These are phyloP conservation scores for Neurospora intermedia DNA, from an alignment of 495 filamentous ascomycete species.

Conservation along the genomic window DNA sequence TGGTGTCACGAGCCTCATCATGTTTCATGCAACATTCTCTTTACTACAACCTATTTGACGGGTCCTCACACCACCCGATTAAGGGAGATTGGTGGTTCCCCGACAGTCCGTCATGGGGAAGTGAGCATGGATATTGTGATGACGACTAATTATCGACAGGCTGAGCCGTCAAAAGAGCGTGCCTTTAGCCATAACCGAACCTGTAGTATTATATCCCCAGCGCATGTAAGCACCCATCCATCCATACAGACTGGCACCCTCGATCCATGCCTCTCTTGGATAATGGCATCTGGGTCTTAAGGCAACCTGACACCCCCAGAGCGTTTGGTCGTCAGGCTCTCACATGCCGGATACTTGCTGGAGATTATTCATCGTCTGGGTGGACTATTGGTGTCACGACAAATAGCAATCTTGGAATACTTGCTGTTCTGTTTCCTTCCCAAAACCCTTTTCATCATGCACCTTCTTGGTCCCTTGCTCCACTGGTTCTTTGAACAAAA, in stretches of 20 bases:
- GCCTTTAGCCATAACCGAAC: not conserved
- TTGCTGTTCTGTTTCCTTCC: not conserved
- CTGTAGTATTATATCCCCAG: not conserved
- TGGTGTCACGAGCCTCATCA: not conserved
- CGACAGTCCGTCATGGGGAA: not conserved
- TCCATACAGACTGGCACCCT: not conserved
- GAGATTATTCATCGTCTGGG: not conserved
- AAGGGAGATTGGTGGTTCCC: not conserved
- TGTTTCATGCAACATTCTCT: not conserved
- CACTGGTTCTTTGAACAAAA: not conserved
- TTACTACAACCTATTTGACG: not conserved
- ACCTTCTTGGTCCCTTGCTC: not conserved
- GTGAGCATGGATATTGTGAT: not conserved
- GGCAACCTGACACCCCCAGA: not conserved
- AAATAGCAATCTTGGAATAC: not conserved
- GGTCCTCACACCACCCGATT: not conserved
- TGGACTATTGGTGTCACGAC: not conserved
- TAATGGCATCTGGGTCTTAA: not conserved
- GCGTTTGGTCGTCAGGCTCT: not conserved
- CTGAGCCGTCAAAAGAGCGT: not conserved
- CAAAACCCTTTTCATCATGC: not conserved
- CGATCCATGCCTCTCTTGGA: not conserved
- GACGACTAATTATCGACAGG: not conserved
- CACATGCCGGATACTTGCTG: not conserved
- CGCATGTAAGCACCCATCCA: not conserved